These are phyloP conservation scores for Mallotus nudiflorus DNA, from an alignment of 345 rosid species.

Conservation along the genomic window DNA sequence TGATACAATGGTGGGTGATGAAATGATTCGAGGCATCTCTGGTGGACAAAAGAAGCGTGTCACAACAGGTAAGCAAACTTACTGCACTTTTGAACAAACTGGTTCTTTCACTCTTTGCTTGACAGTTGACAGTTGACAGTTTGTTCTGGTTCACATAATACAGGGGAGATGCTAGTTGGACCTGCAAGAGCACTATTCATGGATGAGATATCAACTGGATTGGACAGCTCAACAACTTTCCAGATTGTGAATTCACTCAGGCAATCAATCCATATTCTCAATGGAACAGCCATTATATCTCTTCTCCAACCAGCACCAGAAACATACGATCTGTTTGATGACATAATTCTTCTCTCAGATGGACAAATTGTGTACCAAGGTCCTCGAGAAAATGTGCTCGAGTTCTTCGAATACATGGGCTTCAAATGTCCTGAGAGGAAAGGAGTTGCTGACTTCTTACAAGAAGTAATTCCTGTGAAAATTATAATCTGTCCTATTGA, in stretches of 20 bases:
- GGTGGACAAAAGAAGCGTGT: slow-evolving; percentile 63
- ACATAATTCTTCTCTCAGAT: slow-evolving; percentile 71
- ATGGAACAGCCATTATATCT: slow-evolving; percentile 69
- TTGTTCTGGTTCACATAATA: not conserved
- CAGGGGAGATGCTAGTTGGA: slow-evolving; percentile 80
- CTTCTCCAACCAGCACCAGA: slow-evolving; percentile 84
- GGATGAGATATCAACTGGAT: slow-evolving; percentile 82
- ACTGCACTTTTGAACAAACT: not conserved
- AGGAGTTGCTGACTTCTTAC: slow-evolving; percentile 76
- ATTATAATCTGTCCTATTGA: not conserved
- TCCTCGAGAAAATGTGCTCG: slow-evolving; percentile 57
- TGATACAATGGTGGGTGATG: slow-evolving; percentile 56
- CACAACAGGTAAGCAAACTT: slow-evolving; percentile 39
- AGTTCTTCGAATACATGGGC: slow-evolving; percentile 59
- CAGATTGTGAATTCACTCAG: slow-evolving; percentile 64
- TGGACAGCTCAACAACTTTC: slow-evolving; percentile 72
- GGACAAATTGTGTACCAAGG: slow-evolving; percentile 74
- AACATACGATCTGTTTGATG: slow-evolving; percentile 66
- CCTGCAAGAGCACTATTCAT: slow-evolving; percentile 67
- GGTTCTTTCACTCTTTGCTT: not conserved
- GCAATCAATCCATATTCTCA: slow-evolving; percentile 52
- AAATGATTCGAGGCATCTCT: slow-evolving; percentile 61
- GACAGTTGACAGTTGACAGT: not conserved
- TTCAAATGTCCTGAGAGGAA: slow-evolving; percentile 74
- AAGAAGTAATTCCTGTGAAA: slow-evolving; percentile 44